Evolutionary conservation across 352 stramenopile species (phyloP).

Genomic region (Pythium folliculosum): DNA sequence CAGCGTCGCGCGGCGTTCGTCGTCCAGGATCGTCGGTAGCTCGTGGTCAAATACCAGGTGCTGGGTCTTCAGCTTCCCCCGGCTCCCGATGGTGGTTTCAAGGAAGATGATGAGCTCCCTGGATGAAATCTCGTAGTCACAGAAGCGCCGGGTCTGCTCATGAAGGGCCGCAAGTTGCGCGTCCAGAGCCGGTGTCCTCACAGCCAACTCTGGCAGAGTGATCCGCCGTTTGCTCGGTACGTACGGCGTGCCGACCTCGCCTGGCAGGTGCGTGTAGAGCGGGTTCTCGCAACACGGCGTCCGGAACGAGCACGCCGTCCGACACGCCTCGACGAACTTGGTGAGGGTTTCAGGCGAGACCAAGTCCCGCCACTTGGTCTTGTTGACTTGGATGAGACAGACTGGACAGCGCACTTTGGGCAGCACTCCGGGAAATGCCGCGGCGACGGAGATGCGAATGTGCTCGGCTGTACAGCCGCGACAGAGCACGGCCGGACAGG

Average conservation of each 20-base stretch:
- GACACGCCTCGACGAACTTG: constrained; percentile 18
- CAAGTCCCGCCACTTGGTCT: constrained; percentile 14
- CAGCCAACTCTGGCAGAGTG: neutral
- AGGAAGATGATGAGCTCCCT: constrained; percentile 19
- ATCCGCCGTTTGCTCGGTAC: neutral
- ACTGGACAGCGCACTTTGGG: constrained; percentile 43
- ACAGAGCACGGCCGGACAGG: constrained; percentile 27
- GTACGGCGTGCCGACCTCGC: neutral
- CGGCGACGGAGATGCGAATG: constrained; percentile 9
- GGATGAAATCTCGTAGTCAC: constrained; percentile 17
- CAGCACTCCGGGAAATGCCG: constrained; percentile 35
- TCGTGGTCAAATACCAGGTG: constrained; percentile 24
- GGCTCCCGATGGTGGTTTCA: constrained; percentile 18
- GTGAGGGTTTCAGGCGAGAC: neutral
- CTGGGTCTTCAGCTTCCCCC: constrained; percentile 2
- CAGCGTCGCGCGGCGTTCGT: constrained; percentile 30
- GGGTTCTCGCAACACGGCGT: constrained; percentile 31
- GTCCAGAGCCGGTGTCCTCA: constrained; percentile 9
- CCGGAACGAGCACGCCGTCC: constrained; percentile 26
- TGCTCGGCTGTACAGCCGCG: constrained; percentile 20
- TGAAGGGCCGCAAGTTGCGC: constrained; percentile 7
- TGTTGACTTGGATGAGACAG: constrained; percentile 35
- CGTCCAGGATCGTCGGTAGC: constrained; percentile 18
- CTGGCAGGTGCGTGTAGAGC: constrained; percentile 29
- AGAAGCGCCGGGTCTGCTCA: constrained; percentile 6